These are phyloP conservation scores for Boletellus sp. DNA, from an alignment of 768 basidiomycete genomes.

Conservation along the genomic window DNA sequence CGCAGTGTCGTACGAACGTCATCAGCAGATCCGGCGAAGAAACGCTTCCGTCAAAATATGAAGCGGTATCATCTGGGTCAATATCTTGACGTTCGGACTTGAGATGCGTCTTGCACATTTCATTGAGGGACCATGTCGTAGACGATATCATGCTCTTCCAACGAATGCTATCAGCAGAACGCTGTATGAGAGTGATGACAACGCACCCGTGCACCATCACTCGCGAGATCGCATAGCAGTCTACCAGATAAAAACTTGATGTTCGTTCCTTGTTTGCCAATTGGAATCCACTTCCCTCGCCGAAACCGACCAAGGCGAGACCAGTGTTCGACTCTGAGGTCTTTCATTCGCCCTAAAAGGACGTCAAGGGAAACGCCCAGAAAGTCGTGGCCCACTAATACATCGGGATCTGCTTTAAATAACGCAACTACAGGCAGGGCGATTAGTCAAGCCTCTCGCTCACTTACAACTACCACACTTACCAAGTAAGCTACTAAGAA, in stretches of 20 bases:
- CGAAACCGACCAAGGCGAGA: slow-evolving; percentile 90
- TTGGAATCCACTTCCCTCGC: slow-evolving; percentile 74
- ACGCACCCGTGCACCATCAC: slow-evolving; percentile 87
- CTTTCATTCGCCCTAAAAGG: slow-evolving; percentile 84
- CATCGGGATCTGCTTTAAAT: slow-evolving; percentile 87
- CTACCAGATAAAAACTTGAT: slow-evolving; percentile 80
- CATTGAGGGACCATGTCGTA: slow-evolving; percentile 96
- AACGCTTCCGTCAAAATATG: slow-evolving; percentile 83
- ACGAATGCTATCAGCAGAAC: not conserved
- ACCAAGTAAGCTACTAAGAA: slow-evolving; percentile 82
- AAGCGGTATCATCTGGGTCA: slow-evolving; percentile 90
- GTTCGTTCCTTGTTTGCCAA: slow-evolving; percentile 82
- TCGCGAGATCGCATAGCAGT: slow-evolving; percentile 87
- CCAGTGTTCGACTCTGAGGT: slow-evolving; percentile 90
- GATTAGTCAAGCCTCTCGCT: not conserved
- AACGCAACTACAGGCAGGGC: slow-evolving; percentile 51
- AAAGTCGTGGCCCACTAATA: slow-evolving; percentile 94
- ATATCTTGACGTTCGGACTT: slow-evolving; percentile 87
- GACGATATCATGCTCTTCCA: slow-evolving; percentile 90
- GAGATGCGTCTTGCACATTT: slow-evolving; percentile 93
- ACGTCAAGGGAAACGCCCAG: slow-evolving; percentile 87
- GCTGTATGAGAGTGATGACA: not conserved
- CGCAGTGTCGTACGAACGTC: slow-evolving; percentile 90
- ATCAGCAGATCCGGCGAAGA: slow-evolving; percentile 73
- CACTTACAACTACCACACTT: slow-evolving; percentile 15